Evolutionary conservation across 2,329 filamentous ascomycete species (phyloP).

Genomic region (Berkeleyomyces rouxiae): DNA sequence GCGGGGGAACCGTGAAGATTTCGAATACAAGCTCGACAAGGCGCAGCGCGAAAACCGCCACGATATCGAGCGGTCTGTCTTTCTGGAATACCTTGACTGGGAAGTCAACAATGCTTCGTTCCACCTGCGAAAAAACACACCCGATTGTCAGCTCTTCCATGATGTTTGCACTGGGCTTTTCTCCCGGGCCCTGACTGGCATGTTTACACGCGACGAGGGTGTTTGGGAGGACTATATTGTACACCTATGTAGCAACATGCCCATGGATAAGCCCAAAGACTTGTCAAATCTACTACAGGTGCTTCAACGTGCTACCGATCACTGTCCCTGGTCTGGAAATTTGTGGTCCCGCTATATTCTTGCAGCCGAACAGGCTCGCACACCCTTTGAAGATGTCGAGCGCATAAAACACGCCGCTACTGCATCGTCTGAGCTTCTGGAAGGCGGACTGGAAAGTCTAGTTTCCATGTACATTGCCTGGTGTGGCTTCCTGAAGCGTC

Average conservation of each 20-base stretch:
- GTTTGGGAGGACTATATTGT: slow-evolving; percentile 76
- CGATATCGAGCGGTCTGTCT: slow-evolving; percentile 33
- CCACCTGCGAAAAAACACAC: slow-evolving; percentile 24
- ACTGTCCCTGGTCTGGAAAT: slow-evolving; percentile 83
- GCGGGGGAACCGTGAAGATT: slow-evolving; percentile 41
- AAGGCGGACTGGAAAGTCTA: slow-evolving; percentile 71
- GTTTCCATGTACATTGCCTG: slow-evolving; percentile 85
- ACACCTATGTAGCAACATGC: slow-evolving; percentile 39
- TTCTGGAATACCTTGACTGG: slow-evolving; percentile 67
- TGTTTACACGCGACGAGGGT: slow-evolving; percentile 55
- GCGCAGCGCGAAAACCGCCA: slow-evolving; percentile 39
- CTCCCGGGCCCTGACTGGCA: slow-evolving; percentile 52
- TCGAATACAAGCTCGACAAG: slow-evolving; percentile 48
- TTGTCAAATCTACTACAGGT: slow-evolving; percentile 41
- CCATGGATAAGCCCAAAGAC: slow-evolving; percentile 15
- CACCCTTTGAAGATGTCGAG: slow-evolving; percentile 66
- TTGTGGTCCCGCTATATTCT: slow-evolving; percentile 85
- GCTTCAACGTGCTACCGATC: slow-evolving; percentile 65
- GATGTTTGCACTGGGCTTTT: slow-evolving; percentile 51
- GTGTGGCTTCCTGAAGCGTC: slow-evolving; percentile 84
- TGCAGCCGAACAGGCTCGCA: slow-evolving; percentile 61
- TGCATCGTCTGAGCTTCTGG: slow-evolving; percentile 66
- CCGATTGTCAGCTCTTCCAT: slow-evolving; percentile 27
- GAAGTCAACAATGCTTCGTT: slow-evolving; percentile 50
- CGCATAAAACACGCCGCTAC: slow-evolving; percentile 86